A percentile compares a stretch with the other conserved stretches of the same genome.
phyloP scores from a whole-genome alignment of 352 stramenopile genomes.

The Hyaloperonospora arabidopsidis region DNA sequence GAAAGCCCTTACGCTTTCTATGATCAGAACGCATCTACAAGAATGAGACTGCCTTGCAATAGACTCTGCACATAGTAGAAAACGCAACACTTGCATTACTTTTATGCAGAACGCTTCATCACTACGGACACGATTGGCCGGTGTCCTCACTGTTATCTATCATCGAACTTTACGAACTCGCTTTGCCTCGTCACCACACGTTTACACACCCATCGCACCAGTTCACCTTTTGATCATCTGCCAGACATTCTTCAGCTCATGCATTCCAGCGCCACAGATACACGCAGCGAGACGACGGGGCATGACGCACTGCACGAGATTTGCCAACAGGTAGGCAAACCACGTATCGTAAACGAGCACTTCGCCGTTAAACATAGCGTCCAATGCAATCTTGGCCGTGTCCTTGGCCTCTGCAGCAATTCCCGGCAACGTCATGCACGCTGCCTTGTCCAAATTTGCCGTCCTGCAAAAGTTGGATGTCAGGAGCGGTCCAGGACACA shows the following conservation, averaged over 20 bases:
- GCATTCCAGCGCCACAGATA: conserved; percentile 24
- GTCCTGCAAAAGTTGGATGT: conserved; percentile 65
- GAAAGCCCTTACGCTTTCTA: conserved; percentile 30
- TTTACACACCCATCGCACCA: background rate
- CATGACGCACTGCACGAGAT: conserved; percentile 23
- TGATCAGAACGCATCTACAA: conserved; percentile 8
- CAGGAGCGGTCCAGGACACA: conserved; percentile 49
- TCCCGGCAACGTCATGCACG: conserved; percentile 37
- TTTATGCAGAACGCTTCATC: background rate
- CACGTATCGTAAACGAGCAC: conserved; percentile 48
- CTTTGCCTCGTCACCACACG: background rate
- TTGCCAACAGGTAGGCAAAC: conserved; percentile 31
- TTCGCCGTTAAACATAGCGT: conserved; percentile 56
- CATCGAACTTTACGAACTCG: background rate
- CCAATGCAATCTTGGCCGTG: conserved; percentile 37
- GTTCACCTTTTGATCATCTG: conserved; percentile 34
- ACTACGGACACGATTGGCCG: background rate
- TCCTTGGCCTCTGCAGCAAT: conserved; percentile 42
- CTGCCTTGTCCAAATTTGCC: conserved; percentile 24
- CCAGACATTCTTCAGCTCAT: conserved; percentile 32
- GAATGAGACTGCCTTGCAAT: background rate
- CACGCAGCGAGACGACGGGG: conserved; percentile 25
- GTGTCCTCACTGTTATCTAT: background rate
- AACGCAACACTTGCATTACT: background rate
- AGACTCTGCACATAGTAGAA: background rate